Conservation (phyloP, 2,329 filamentous ascomycete genomes). For the Rachicladosporium sp. region DNA sequence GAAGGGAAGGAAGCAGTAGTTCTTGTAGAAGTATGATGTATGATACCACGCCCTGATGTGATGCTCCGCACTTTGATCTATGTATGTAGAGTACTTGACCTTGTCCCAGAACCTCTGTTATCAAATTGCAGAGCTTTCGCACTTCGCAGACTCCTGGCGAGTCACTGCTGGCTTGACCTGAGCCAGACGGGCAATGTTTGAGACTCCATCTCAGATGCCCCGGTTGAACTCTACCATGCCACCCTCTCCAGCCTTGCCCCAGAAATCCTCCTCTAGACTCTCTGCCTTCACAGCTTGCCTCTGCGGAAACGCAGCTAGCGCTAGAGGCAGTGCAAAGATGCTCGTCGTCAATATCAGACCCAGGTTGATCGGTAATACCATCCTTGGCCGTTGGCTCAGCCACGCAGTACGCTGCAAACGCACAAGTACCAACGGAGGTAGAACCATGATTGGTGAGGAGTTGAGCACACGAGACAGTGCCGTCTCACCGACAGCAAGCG, state of each 20-base stretch:
- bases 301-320: slow-evolving; percentile 85
- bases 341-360: slow-evolving; percentile 77
- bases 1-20: slow-evolving; percentile 13
- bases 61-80: too few species aligned
- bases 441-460: slow-evolving; percentile 91
- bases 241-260: slow-evolving; percentile 61
- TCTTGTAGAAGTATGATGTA: too few species aligned
- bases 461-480: slow-evolving; percentile 86
- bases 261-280: slow-evolving; percentile 75
- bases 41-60: too few species aligned
- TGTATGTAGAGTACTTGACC: too few species aligned
- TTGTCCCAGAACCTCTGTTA: too few species aligned
- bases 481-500: slow-evolving; percentile 82
- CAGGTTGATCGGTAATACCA: slow-evolving; percentile 74
- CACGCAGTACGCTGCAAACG: slow-evolving; percentile 72
- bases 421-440: slow-evolving; percentile 78
- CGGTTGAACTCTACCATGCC: slow-evolving; percentile 94
- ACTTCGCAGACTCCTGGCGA: too few species aligned
- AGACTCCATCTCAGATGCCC: slow-evolving; percentile 51
- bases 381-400: slow-evolving; percentile 62
- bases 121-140: too few species aligned
- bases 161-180: too few species aligned
- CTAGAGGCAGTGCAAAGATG: slow-evolving; percentile 77
- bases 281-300: slow-evolving; percentile 67
- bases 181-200: too few species aligned